Percentiles rank a stretch among this genome's conserved stretches.
phyloP scores from a whole-genome alignment of 2,329 filamentous ascomycete genomes.

The Cladosporium sp. region DNA sequence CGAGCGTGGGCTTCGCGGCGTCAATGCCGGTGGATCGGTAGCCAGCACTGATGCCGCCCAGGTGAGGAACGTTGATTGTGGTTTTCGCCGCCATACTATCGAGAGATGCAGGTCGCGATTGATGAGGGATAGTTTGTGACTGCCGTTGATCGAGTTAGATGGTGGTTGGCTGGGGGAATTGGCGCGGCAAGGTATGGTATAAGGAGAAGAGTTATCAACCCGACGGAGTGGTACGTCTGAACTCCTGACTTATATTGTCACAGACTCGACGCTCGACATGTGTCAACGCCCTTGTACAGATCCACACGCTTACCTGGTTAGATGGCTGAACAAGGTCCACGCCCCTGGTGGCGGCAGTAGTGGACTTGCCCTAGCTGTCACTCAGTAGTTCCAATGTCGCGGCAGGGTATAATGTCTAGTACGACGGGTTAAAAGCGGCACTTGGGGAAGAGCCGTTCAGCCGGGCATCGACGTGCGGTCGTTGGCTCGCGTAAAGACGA shows the following conservation, averaged over 20 bases:
- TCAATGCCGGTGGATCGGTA: slow-evolving; percentile 44
- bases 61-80: slow-evolving; percentile 47
- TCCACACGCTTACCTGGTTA: not conserved
- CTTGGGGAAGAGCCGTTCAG: not conserved
- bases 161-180: not conserved
- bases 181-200: not conserved
- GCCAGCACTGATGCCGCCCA: slow-evolving; percentile 49
- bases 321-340: not conserved
- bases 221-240: not conserved
- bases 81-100: slow-evolving; percentile 26
- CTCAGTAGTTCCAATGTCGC: not conserved
- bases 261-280: not conserved
- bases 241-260: not conserved
- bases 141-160: not conserved
- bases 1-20: slow-evolving; percentile 47
- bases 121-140: not conserved
- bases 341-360: not conserved
- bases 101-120: not conserved
- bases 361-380: not conserved
- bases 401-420: slow-evolving; percentile 1
- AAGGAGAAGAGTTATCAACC: not conserved
- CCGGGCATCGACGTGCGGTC: not conserved
- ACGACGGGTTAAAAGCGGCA: not conserved
- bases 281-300: not conserved
- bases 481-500: not conserved